Conservation (phyloP, 768 basidiomycete genomes). For the Rhizopogon vesiculosus region DNA sequence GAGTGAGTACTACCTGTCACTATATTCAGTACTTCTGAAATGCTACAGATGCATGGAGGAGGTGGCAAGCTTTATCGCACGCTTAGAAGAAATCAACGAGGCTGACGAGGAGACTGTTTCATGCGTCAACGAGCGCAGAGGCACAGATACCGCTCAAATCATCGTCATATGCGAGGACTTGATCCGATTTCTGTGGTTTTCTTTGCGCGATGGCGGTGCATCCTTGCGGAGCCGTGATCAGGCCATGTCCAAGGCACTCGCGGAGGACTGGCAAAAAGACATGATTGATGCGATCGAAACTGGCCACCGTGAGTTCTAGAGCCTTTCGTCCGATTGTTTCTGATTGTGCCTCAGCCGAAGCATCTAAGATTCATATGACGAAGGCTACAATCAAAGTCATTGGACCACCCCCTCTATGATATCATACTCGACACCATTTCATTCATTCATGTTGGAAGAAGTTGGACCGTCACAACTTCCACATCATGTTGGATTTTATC, state of each 20-base stretch:
- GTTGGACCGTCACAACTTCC: too few species aligned
- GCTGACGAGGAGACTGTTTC: constrained; percentile 15
- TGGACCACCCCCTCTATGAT: not conserved
- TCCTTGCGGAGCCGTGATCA: constrained; percentile 10
- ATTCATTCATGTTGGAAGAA: too few species aligned
- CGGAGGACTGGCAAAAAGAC: constrained; percentile 14
- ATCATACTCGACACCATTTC: not conserved
- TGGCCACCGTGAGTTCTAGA: constrained; percentile 16
- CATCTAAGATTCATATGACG: not conserved
- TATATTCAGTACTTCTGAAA: not conserved
- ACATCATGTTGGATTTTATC: too few species aligned
- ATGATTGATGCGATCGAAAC: constrained; percentile 12
- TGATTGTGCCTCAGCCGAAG: constrained; percentile 5
- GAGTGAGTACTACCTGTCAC: constrained; percentile 5
- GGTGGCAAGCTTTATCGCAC: constrained; percentile 11
- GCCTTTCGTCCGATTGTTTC: not conserved
- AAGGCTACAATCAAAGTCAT: not conserved
- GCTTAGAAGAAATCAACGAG: constrained; percentile 8
- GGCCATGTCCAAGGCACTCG: constrained; percentile 10
- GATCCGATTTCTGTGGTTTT: constrained; percentile 26
- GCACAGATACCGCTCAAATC: constrained; percentile 22
- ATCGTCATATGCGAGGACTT: constrained; percentile 16
- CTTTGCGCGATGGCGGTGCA: constrained; percentile 22
- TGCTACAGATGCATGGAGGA: constrained; percentile 19
- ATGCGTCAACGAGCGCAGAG: constrained; percentile 16